These are phyloP conservation scores for Chiua virens DNA, from an alignment of 768 basidiomycete species.

Conservation along the genomic window DNA sequence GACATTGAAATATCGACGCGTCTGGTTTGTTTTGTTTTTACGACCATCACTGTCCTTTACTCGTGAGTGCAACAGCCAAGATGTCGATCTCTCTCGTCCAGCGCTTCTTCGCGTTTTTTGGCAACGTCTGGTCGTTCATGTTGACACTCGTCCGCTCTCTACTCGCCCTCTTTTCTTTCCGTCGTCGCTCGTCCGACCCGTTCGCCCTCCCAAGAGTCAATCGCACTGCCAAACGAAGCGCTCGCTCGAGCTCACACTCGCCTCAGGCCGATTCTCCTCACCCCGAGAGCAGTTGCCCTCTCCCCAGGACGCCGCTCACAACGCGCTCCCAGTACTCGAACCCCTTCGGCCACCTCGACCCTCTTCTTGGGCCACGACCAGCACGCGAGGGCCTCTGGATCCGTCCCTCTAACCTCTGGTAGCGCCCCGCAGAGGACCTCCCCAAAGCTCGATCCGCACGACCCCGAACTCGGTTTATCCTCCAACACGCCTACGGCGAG, in stretches of 20 bases:
- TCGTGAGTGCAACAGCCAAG: conserved; percentile 6
- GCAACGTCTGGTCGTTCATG: conserved; percentile 23
- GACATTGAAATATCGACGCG: conserved; percentile 4
- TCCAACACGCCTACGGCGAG: not conserved
- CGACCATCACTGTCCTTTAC: conserved; percentile 14
- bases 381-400: not conserved
- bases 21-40: not conserved
- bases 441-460: conserved; percentile 15
- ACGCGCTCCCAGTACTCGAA: conserved; percentile 4
- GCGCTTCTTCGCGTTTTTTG: conserved; percentile 16
- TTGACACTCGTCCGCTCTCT: conserved; percentile 30
- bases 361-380: conserved; percentile 2
- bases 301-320: not conserved
- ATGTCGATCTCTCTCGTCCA: conserved; percentile 14
- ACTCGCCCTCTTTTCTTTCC: conserved; percentile 18
- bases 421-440: conserved; percentile 13
- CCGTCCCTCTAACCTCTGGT: not conserved
- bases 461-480: conserved; percentile 18
- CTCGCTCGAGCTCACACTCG: conserved; percentile 12
- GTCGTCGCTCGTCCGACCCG: conserved; percentile 11
- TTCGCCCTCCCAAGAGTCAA: conserved; percentile 6
- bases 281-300: conserved; percentile 9
- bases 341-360: conserved; percentile 15
- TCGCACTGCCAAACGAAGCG: conserved; percentile 4
- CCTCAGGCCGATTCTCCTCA: conserved; percentile 23